These are phyloP conservation scores for Nigrograna mackinnonii DNA, from an alignment of 2,329 filamentous ascomycete genomes.

Conservation along the genomic window DNA sequence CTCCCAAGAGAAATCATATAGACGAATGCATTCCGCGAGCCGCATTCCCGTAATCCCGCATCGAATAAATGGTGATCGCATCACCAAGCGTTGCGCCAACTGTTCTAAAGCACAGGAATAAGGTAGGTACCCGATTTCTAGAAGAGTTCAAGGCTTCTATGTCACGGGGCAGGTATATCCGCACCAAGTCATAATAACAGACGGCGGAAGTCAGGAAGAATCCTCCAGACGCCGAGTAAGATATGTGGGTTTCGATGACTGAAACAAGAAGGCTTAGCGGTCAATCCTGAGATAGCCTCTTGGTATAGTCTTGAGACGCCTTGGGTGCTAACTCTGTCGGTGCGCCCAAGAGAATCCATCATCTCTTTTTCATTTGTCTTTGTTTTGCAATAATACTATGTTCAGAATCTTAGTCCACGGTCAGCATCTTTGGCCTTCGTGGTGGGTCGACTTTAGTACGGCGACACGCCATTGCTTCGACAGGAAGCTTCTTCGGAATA, in stretches of 20 bases:
- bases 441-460: no score
- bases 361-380: neutral
- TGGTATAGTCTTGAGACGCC: slow-evolving; percentile 11
- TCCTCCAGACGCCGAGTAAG: slow-evolving; percentile 14
- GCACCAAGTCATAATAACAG: neutral
- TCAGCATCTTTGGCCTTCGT: no score
- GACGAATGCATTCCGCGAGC: no score
- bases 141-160: neutral
- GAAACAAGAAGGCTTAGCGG: slow-evolving; percentile 1
- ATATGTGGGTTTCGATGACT: neutral
- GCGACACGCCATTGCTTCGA: no score
- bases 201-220: slow-evolving; percentile 14
- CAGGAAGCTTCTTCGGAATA: no score
- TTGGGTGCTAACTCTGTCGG: neutral
- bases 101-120: neutral
- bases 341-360: neutral
- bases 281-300: slow-evolving; percentile 4
- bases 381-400: neutral
- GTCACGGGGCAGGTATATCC: no score
- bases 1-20: neutral
- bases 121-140: neutral
- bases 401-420: no score
- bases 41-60: neutral
- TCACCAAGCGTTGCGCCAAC: neutral
- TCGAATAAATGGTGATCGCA: neutral